Base-by-base conservation (phyloP, 345 rosid genomes). In the Trapa bicornis region DNA sequence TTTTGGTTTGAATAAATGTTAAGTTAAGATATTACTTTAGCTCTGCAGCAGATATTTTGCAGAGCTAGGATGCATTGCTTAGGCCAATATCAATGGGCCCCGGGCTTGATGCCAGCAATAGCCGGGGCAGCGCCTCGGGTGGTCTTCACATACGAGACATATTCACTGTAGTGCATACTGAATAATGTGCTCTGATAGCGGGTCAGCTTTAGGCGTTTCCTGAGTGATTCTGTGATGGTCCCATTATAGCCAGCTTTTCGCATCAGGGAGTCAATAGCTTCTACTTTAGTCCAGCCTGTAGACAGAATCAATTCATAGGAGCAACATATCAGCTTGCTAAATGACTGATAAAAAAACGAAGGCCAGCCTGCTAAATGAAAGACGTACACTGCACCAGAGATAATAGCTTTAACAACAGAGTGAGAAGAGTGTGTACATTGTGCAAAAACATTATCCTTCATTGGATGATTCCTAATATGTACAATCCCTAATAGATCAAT, bases 151-250 rank as follows among this genome's bases (percentile, higher is more conserved):
- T 81, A 85, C 0, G 89, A 78, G 66, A 74, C 81, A 65, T 94
- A 94, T 29, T 91, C 99, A 4, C 85, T 82, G 54, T 84, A 91
- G 67, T 78, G 78, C 99, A 94, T 67, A 12, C 87, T 80, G 79
- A 89, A 94, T 64, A 91, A 16, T 38, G 97, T 89, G 79, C 97
- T 94, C 80, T 89, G 96, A 78, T 94, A 94, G 33, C 97, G 92
- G n/a, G 96, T 94, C 80, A 94, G 80, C 15, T 66, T 68, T 57
- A 94, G 80, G 66, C 89, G 80, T 82, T 76, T 84, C 68, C 90
- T 82, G 38, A 91, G 78, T 9, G 80, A 65, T 61, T 94, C 97
- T 0, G 84, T 81, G 70, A 94, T 87, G 67, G 39, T 58, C 41
- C 99, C 89, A 17, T 17, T 77, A 72, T 80, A 89, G 68, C 97